Evolutionary conservation across 257 asterid species (phyloP).

Genomic region (Solanum chiquidenum): DNA sequence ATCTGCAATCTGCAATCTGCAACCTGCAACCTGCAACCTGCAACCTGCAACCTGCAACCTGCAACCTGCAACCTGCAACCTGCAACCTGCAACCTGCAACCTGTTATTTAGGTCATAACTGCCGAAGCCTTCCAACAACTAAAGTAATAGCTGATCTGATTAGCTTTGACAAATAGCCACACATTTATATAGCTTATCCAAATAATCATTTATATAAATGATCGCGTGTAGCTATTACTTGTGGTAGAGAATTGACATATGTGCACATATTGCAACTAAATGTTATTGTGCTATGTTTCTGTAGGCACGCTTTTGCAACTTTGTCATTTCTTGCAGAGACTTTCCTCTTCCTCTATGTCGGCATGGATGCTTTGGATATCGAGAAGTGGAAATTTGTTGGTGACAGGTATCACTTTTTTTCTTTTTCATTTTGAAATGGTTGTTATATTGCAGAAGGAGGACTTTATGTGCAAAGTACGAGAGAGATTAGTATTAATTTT

Average conservation of each 20-base stretch:
- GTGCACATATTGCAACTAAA: neutral
- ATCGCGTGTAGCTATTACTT: neutral
- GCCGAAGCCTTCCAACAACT: neutral
- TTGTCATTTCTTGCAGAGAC: conserved; percentile 31
- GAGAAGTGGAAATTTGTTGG: conserved; percentile 28
- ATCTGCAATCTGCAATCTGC: neutral
- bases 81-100: neutral
- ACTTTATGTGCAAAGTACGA: neutral
- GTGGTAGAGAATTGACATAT: neutral
- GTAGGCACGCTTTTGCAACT: conserved; percentile 36
- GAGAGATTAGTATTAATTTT: neutral
- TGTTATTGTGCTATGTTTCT: neutral
- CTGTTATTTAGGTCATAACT: neutral
- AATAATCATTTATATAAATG: neutral
- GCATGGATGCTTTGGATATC: conserved; percentile 42
- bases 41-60: neutral
- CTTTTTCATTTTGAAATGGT: neutral
- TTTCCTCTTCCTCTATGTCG: conserved; percentile 37
- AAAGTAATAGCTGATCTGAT: neutral
- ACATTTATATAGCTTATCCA: neutral
- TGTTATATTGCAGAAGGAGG: neutral
- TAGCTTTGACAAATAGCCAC: neutral
- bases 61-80: neutral
- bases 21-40: neutral
- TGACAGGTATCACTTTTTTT: conserved; percentile 14